Conservation (phyloP, 148 eudicot species). For the Polygonum aviculare region DNA sequence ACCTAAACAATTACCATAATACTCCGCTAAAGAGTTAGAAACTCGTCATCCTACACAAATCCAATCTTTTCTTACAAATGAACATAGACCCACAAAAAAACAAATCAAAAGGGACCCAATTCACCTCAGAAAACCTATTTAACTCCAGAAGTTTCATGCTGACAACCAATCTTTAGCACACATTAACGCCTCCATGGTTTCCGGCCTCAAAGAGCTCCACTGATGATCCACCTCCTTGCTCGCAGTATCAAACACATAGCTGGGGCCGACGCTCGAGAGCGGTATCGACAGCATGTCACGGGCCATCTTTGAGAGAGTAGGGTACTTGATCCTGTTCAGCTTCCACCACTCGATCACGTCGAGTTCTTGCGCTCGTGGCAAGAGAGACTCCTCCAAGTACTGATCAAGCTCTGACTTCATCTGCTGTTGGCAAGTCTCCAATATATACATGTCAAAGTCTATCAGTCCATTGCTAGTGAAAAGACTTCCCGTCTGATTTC, state of each 20-base stretch:
- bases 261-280: constrained; percentile 36
- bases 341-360: constrained; percentile 98
- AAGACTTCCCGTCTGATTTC: constrained; percentile 20
- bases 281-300: constrained; percentile 65
- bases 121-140: too few species aligned
- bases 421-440: constrained; percentile 74
- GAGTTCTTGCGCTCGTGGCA: constrained; percentile 75
- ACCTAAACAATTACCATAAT: too few species aligned
- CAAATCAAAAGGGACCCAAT: too few species aligned
- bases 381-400: constrained; percentile 82
- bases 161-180: constrained; percentile 64
- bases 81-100: too few species aligned
- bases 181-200: constrained; percentile 60
- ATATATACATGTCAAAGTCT: constrained; percentile 77
- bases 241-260: constrained; percentile 33
- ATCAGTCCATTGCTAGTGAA: constrained; percentile 40
- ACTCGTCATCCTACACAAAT: too few species aligned
- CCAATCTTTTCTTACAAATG: too few species aligned
- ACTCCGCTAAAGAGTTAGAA: too few species aligned
- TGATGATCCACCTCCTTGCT: constrained; percentile 47
- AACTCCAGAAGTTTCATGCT: constrained; percentile 1
- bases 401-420: constrained; percentile 76
- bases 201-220: constrained; percentile 48
- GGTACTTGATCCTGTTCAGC: constrained; percentile 74
- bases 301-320: constrained; percentile 90